Evolutionary conservation across 2,329 filamentous ascomycete genomes (phyloP).

Genomic region (Beauveria sp.): DNA sequence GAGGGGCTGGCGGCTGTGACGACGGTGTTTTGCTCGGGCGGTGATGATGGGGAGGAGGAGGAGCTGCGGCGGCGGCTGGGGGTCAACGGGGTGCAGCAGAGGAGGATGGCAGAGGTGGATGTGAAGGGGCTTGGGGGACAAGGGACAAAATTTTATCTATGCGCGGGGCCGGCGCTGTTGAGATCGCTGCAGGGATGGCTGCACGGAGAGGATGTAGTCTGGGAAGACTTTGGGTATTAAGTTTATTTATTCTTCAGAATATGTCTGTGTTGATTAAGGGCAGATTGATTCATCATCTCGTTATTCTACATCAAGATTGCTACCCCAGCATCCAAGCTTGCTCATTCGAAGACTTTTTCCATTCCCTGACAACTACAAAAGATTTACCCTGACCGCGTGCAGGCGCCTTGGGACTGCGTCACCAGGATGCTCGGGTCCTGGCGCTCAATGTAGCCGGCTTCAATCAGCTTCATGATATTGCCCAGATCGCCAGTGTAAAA

Average conservation of each 20-base stretch:
- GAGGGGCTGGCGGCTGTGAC: conserved; percentile 44
- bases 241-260: neutral
- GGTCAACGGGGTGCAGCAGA: conserved; percentile 21
- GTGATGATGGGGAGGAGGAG: conserved; percentile 24
- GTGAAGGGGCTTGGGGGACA: conserved; percentile 31
- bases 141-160: conserved; percentile 44
- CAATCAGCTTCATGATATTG: conserved; percentile 26
- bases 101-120: conserved; percentile 35
- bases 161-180: conserved; percentile 36
- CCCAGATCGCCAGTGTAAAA: conserved; percentile 22
- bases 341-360: too few relatives aligned
- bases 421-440: conserved; percentile 17
- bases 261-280: too few relatives aligned
- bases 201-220: conserved; percentile 43
- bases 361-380: too few relatives aligned
- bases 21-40: conserved; percentile 58
- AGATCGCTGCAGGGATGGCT: conserved; percentile 42
- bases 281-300: neutral
- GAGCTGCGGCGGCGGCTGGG: conserved; percentile 27
- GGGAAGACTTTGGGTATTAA: conserved; percentile 56
- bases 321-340: neutral
- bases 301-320: neutral
- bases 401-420: neutral
- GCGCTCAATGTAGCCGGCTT: conserved; percentile 23
- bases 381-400: neutral